A percentile compares a stretch with the other conserved stretches of the same genome.
Conservation (phyloP, 2,329 filamentous ascomycete genomes). For the Aspergillus fumigatus region DNA sequence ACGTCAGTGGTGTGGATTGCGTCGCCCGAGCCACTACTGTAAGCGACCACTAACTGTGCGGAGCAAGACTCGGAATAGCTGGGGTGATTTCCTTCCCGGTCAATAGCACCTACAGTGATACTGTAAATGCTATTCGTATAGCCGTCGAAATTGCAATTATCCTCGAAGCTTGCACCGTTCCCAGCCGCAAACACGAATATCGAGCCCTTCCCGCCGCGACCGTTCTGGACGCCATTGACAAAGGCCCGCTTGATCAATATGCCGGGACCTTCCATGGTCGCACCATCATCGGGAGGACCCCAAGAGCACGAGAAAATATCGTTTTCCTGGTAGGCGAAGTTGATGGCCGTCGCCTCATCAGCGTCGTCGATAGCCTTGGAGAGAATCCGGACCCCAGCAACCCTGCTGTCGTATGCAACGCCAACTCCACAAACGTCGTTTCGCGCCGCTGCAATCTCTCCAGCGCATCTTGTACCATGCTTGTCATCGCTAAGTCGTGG, state of each 20-base stretch:
- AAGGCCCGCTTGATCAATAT: constrained; percentile 85
- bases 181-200: constrained; percentile 97
- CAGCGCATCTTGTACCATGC: constrained; percentile 91
- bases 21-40: constrained; percentile 85
- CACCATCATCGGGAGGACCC: constrained; percentile 91
- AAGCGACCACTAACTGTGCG: constrained; percentile 90
- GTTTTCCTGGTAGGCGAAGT: constrained; percentile 86
- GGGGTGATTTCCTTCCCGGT: constrained; percentile 79
- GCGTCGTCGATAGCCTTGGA: constrained; percentile 86
- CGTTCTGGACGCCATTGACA: constrained; percentile 85
- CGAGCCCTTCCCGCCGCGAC: constrained; percentile 75
- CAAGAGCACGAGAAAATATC: constrained; percentile 98
- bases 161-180: constrained; percentile 79
- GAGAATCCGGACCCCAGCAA: constrained; percentile 88
- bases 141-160: constrained; percentile 99
- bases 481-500: constrained; percentile 79
- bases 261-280: constrained; percentile 89
- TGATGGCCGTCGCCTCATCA: constrained; percentile 88
- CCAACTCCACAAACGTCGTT: constrained; percentile 96
- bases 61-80: constrained; percentile 97
- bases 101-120: constrained; percentile 91
- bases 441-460: constrained; percentile 85
- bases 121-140: constrained; percentile 99
- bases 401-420: constrained; percentile 85
- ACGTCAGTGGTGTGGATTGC: constrained; percentile 97